Evolutionary conservation across 306 rosid species (phyloP).

Genomic region (Argentina anserina): DNA sequence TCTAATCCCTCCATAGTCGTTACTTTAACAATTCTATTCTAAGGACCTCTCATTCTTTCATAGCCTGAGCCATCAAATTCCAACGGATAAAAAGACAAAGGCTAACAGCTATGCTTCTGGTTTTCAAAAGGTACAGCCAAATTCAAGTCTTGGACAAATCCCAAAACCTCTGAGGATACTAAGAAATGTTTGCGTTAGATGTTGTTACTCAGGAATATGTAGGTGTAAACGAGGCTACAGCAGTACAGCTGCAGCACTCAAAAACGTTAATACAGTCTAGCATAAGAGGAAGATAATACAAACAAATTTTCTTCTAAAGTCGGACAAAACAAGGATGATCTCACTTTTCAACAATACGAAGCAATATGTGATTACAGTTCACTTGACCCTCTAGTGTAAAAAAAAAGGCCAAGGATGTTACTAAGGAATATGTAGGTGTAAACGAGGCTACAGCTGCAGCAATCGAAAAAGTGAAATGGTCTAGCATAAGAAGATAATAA

Average conservation of each 20-base stretch:
- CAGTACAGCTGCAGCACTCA: not conserved
- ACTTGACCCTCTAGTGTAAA: not conserved
- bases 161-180: not conserved
- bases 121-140: not conserved
- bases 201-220: not conserved
- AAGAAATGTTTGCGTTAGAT: not conserved
- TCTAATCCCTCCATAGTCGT: not conserved
- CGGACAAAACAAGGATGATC: not conserved
- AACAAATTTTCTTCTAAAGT: not conserved
- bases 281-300: not conserved
- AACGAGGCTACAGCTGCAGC: not conserved
- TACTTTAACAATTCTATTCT: not conserved
- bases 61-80: not conserved
- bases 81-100: not conserved
- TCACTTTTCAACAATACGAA: not conserved
- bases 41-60: not conserved
- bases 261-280: not conserved
- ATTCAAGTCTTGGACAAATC: not conserved
- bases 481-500: not conserved
- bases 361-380: not conserved
- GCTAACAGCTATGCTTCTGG: not conserved
- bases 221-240: not conserved
- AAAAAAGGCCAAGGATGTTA: slow-evolving; percentile 11
- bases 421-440: not conserved
- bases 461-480: not conserved